These are phyloP conservation scores for Microbotryum silenes-acaulis DNA, from an alignment of 1,284 basidiomycete species.

Conservation along the genomic window DNA sequence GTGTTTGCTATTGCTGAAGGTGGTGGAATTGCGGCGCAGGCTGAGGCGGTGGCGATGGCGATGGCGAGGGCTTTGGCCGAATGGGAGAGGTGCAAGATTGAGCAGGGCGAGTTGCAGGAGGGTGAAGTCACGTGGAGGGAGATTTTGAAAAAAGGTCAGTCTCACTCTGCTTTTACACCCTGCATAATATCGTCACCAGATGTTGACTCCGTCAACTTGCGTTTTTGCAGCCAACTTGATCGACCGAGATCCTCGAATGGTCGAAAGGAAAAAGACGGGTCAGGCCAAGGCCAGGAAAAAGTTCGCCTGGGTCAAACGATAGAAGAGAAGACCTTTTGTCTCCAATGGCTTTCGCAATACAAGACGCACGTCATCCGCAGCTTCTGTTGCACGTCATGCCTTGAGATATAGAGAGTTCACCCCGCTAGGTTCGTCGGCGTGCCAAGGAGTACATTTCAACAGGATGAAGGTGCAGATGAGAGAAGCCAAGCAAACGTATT, in stretches of 20 bases:
- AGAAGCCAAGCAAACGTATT: too few species aligned
- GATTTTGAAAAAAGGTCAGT: constrained; percentile 64
- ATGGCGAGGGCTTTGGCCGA: constrained; percentile 65
- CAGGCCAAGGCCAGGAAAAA: constrained; percentile 82
- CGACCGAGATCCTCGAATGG: constrained; percentile 89
- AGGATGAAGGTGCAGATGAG: too few species aligned
- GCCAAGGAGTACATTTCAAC: too few species aligned
- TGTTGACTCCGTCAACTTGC: background rate
- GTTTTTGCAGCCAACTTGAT: constrained; percentile 63
- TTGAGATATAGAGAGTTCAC: too few species aligned
- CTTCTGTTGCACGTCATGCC: too few species aligned
- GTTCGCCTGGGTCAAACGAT: constrained; percentile 95
- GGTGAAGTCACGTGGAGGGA: constrained; percentile 59
- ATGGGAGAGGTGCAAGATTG: constrained; percentile 33
- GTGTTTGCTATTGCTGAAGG: constrained; percentile 80
- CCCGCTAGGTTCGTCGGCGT: too few species aligned
- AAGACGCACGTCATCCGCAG: too few species aligned
- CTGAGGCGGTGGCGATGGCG: constrained; percentile 77
- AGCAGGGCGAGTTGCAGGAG: constrained; percentile 43
- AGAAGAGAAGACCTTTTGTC: constrained; percentile 23
- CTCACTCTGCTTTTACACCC: background rate
- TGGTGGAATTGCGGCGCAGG: constrained; percentile 82
- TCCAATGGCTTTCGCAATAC: too few species aligned
- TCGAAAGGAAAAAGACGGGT: constrained; percentile 95
- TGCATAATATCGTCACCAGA: background rate